Evolutionary conservation across 2,329 filamentous ascomycete genomes (phyloP).

Genomic region (Colletotrichum tabaci): DNA sequence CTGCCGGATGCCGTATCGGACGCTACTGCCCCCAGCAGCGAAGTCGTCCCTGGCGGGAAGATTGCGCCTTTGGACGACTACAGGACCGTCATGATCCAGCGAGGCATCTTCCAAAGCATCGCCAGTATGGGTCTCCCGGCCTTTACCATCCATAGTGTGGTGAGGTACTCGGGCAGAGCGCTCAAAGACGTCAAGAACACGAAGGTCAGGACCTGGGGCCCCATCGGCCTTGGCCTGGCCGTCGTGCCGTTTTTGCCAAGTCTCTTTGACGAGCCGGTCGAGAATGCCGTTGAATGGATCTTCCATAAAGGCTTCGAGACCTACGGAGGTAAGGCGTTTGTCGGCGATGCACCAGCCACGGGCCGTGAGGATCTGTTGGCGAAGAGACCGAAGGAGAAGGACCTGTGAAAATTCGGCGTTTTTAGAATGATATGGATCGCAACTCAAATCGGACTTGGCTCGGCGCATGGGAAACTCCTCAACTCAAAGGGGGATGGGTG

Average conservation of each 20-base stretch:
- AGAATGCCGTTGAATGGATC: conserved; percentile 89
- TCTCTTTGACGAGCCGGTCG: conserved; percentile 93
- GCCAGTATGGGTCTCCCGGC: conserved; percentile 96
- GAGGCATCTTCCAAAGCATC: conserved; percentile 90
- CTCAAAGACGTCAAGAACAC: conserved; percentile 86
- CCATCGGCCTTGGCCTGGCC: conserved; percentile 85
- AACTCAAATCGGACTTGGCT: conserved; percentile 27
- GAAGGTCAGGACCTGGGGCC: conserved; percentile 85
- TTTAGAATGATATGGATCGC: conserved; percentile 9
- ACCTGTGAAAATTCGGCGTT: conserved; percentile 27
- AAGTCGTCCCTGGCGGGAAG: conserved; percentile 52
- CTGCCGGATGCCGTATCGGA: conserved; percentile 47
- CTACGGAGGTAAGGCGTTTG: conserved; percentile 74
- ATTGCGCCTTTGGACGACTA: conserved; percentile 88
- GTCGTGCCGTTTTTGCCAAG: conserved; percentile 87
- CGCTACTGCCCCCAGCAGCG: conserved; percentile 30
- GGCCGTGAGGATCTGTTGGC: conserved; percentile 66
- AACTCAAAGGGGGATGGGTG: not conserved
- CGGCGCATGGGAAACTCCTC: conserved; percentile 35
- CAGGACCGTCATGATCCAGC: conserved; percentile 89
- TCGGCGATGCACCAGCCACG: conserved; percentile 68
- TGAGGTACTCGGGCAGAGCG: conserved; percentile 89
- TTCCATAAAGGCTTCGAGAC: conserved; percentile 87
- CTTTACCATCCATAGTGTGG: conserved; percentile 93
- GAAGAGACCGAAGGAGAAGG: conserved; percentile 49